Evolutionary conservation across 31 red algal species (phyloP).

Genomic region (Bonnemaisonia californica): DNA sequence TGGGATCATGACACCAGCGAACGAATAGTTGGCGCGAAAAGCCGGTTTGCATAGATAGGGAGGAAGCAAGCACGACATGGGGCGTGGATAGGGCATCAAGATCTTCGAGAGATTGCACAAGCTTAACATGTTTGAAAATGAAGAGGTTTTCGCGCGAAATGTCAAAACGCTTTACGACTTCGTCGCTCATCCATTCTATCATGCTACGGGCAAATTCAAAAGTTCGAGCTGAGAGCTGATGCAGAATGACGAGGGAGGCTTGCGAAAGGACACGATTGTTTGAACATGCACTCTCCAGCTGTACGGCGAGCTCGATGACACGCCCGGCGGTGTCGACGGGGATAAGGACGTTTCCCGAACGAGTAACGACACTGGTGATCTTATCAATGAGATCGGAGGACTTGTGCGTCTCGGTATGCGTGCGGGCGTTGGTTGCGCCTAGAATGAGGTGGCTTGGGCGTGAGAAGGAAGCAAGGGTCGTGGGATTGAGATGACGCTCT

Average conservation of each 20-base stretch:
- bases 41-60: constrained; percentile 76
- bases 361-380: constrained; percentile 15
- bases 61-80: constrained; percentile 83
- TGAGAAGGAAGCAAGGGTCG: constrained; percentile 67
- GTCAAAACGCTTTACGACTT: constrained; percentile 80
- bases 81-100: constrained; percentile 69
- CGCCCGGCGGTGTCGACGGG: constrained; percentile 91
- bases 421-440: constrained; percentile 47
- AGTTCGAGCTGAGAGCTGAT: constrained; percentile 75
- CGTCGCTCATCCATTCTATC: constrained; percentile 98
- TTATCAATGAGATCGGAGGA: constrained; percentile 26
- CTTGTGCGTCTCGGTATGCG: constrained; percentile 44
- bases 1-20: constrained; percentile 41
- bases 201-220: constrained; percentile 93
- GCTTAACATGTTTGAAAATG: constrained; percentile 80
- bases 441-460: constrained; percentile 83
- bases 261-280: constrained; percentile 35
- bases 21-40: constrained; percentile 78
- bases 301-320: constrained; percentile 85
- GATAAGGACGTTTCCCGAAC: constrained; percentile 81
- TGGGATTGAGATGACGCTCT: constrained; percentile 87
- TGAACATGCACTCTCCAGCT: constrained; percentile 69
- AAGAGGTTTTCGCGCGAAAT: constrained; percentile 88
- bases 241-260: constrained; percentile 67
- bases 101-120: constrained; percentile 55